Evolutionary conservation across 2,329 filamentous ascomycete genomes (phyloP), one percentile per base, ranked within the genome.

Genomic region (Alternaria brassicae): DNA sequence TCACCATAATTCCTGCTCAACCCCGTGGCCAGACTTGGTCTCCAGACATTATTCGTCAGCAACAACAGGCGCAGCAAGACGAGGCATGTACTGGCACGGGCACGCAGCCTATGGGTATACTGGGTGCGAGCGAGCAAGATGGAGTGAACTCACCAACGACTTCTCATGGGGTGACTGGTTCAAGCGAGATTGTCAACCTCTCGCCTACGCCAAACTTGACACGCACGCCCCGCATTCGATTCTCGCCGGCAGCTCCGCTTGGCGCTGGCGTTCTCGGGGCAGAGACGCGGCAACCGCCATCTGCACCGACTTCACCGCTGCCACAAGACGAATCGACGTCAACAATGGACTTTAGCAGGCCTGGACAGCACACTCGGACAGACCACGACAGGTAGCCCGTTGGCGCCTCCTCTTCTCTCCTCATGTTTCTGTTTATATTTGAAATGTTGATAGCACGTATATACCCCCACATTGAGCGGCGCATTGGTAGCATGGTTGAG

Each of bases 1-100:
- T 88, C 19, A 89, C 85, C 0, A 81, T 89, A 28, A 87, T 89
- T 50, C 87, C 86, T 3, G 85, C 86, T 4, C 84, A 86, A 60
- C 82, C 82, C 23, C 79, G 83, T 37, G 82, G 83, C 34, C 78
- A 85, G 44, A 83, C 83, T 6, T 87, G 85, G 83, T 85, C 81
- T 40, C 84, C 85, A 2, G 73, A 76, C 39, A 72, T 73, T 15
- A 60, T 73, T 10, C 60, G 65, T n/a, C 67, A 66, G 28, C 62
- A 70, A 42, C 67, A 68, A 36, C 61, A 68, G 34, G 50, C 49
- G 4, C 62, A 67, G 27, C 65, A 69, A 30, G 63, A 69, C 1
- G 69, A 72, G 28, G 44, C 54, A 2, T 60, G 59, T 15, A 36
- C 62, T 6, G 54, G 52, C 12, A 47, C 61, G 42, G 66, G 68